Percentiles rank a stretch among this genome's conserved stretches.
These are phyloP conservation scores for Aureobasidium pullulans DNA, from an alignment of 2,329 filamentous ascomycete species.

Conservation along the genomic window DNA sequence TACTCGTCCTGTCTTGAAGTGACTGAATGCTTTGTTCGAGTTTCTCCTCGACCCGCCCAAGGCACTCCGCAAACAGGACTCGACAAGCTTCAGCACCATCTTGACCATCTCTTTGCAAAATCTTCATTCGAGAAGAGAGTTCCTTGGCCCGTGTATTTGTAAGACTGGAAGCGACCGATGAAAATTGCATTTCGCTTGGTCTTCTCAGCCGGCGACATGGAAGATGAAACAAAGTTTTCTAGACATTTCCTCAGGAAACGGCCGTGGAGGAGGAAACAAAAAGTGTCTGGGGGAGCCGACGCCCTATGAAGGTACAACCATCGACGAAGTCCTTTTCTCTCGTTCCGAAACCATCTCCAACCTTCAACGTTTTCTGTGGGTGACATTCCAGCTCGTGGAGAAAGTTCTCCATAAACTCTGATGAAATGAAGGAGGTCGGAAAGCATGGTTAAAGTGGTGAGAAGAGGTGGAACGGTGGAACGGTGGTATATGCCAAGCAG, in stretches of 20 bases:
- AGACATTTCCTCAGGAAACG: background rate
- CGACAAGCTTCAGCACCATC: no score
- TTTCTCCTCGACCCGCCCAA: no score
- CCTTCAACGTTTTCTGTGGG: background rate
- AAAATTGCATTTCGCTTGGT: no score
- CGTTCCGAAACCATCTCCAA: background rate
- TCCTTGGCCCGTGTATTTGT: no score
- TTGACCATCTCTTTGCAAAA: no score
- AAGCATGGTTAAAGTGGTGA: background rate
- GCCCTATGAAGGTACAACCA: no score
- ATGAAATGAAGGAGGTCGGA: background rate
- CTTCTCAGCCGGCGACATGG: background rate
- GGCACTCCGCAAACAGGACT: no score
- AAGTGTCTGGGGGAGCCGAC: background rate
- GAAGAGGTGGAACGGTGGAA: background rate
- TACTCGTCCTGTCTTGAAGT: no score
- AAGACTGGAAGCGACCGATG: no score
- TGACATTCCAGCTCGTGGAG: background rate
- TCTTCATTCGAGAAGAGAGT: no score
- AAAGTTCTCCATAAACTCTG: background rate
- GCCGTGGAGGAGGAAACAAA: background rate
- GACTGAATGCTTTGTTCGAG: no score
- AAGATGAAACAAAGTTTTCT: background rate
- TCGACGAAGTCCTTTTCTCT: background rate
- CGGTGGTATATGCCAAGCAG: background rate